Percentiles rank a stretch among this genome's conserved stretches.
Evolutionary conservation across 306 rosid species (phyloP).

Genomic region (Comarum palustre): DNA sequence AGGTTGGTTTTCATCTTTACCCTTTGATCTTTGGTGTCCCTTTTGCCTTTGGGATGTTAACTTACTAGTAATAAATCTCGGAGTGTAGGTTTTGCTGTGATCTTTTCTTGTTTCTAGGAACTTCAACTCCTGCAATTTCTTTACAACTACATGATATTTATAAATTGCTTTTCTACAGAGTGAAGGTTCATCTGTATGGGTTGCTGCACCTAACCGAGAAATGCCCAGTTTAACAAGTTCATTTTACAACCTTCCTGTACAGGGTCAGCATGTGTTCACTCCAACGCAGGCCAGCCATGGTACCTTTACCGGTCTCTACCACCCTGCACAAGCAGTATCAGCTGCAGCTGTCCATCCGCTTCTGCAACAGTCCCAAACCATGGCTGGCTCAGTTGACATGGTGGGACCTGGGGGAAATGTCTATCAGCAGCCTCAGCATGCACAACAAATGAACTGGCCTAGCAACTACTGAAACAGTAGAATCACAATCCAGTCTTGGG

Average conservation of each 20-base stretch:
- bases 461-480: slow-evolving; percentile 66
- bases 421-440: slow-evolving; percentile 89
- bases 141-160: slow-evolving; percentile 2
- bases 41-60: slow-evolving; percentile 22
- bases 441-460: slow-evolving; percentile 93
- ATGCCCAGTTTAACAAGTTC: slow-evolving; percentile 69
- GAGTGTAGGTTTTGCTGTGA: background rate
- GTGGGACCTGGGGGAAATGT: slow-evolving; percentile 88
- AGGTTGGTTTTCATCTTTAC: slow-evolving; percentile 50
- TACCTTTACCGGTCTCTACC: slow-evolving; percentile 76
- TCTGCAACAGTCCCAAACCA: slow-evolving; percentile 88
- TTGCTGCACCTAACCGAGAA: slow-evolving; percentile 91
- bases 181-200: slow-evolving; percentile 90
- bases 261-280: slow-evolving; percentile 78
- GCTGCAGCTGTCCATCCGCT: slow-evolving; percentile 84
- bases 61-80: background rate
- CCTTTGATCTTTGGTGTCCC: slow-evolving; percentile 15
- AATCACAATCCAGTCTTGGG: slow-evolving; percentile 43
- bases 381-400: slow-evolving; percentile 92
- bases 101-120: background rate
- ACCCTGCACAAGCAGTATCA: slow-evolving; percentile 84
- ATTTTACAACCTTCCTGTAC: slow-evolving; percentile 86
- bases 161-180: slow-evolving; percentile 50
- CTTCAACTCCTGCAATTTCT: background rate
- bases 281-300: slow-evolving; percentile 91